phyloP scores from a whole-genome alignment of 148 eudicot species.

The Gaultheria prostrata region DNA sequence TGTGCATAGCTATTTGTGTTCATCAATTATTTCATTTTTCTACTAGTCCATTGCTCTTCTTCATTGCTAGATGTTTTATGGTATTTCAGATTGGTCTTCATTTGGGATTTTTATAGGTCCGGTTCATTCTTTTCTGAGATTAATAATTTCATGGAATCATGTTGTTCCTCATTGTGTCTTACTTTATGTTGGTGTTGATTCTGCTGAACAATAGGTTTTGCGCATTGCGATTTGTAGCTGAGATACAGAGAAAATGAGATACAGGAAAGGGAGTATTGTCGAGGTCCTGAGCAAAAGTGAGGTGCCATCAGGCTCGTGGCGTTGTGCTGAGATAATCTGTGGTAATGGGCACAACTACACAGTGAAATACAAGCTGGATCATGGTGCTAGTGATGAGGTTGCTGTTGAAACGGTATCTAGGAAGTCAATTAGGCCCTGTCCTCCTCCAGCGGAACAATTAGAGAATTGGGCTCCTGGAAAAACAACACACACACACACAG shows the following conservation, averaged over 20 bases:
- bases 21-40: not conserved
- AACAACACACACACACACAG: not conserved
- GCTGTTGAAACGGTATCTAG: slow-evolving; percentile 46
- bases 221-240: slow-evolving; percentile 24
- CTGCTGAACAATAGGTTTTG: slow-evolving; percentile 27
- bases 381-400: slow-evolving; percentile 24
- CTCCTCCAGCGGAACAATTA: slow-evolving; percentile 43
- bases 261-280: slow-evolving; percentile 63
- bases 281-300: slow-evolving; percentile 60
- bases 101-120: too few relatives aligned
- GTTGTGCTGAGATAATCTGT: slow-evolving; percentile 51
- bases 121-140: too few relatives aligned
- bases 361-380: slow-evolving; percentile 44
- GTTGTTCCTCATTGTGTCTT: slow-evolving; percentile 5
- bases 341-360: slow-evolving; percentile 53
- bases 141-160: too few relatives aligned
- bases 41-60: not conserved
- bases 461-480: slow-evolving; percentile 52
- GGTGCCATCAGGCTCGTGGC: slow-evolving; percentile 70
- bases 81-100: not conserved
- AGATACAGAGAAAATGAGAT: slow-evolving; percentile 43
- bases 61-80: slow-evolving; percentile 2
- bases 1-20: not conserved
- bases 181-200: slow-evolving; percentile 8
- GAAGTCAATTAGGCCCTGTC: slow-evolving; percentile 67